Conservation (phyloP, 1,284 basidiomycete genomes). For the Cystobasidium slooffiae region DNA sequence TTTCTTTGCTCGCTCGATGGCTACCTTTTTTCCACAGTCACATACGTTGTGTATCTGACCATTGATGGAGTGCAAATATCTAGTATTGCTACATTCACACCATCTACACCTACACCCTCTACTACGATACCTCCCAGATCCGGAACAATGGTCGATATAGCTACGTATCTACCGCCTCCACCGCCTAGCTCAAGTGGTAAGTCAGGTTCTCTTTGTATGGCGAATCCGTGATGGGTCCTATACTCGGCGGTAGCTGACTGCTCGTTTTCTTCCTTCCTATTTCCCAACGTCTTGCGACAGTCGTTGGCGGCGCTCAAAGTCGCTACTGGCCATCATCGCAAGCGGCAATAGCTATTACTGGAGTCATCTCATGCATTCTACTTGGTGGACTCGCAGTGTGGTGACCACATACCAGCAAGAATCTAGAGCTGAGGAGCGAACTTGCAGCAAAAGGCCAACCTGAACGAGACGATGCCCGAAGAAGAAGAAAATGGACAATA, state of each 20-base stretch:
- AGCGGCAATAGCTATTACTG: neutral
- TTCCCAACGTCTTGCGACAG: neutral
- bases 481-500: too few species aligned
- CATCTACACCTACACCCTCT: conserved; percentile 11
- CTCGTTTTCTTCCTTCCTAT: neutral
- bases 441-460: too few species aligned
- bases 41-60: conserved; percentile 11
- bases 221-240: neutral
- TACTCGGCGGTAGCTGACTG: neutral
- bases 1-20: neutral
- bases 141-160: conserved; percentile 16
- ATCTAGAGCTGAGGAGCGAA: too few species aligned
- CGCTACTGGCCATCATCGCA: neutral
- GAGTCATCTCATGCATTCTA: neutral
- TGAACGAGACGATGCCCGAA: too few species aligned
- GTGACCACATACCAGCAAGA: neutral
- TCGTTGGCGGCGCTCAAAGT: neutral
- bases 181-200: conserved; percentile 4
- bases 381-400: neutral
- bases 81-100: conserved; percentile 3
- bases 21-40: neutral
- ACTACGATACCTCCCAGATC: conserved; percentile 2
- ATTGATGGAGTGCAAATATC: conserved; percentile 23
- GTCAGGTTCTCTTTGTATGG: neutral
- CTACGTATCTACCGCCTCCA: conserved; percentile 25